A percentile compares a stretch with the other conserved stretches of the same genome.
phyloP scores from a whole-genome alignment of 805 yeast species.

The Wickerhamiella slavikovae region DNA sequence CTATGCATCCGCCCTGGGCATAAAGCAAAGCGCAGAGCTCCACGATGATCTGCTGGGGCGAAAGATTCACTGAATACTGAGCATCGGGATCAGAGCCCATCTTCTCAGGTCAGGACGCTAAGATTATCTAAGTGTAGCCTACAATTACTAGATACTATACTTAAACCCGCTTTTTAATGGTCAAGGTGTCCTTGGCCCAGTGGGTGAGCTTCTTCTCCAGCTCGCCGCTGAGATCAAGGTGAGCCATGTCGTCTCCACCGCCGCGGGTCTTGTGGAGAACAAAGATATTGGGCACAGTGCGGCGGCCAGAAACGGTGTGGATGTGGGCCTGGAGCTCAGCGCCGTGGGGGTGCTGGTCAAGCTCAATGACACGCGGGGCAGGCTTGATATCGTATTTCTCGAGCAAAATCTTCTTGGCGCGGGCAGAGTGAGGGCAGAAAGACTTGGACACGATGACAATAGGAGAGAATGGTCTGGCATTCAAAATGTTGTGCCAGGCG shows the following conservation, averaged over 20 bases:
- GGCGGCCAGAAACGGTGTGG: constrained; percentile 47
- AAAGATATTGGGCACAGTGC: constrained; percentile 78
- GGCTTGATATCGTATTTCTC: constrained; percentile 56
- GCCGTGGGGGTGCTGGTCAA: constrained; percentile 67
- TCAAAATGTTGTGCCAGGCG: constrained; percentile 5
- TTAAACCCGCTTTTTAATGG: too few relatives aligned
- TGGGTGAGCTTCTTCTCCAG: constrained; percentile 29
- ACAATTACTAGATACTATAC: too few relatives aligned
- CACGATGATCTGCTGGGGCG: constrained; percentile 74
- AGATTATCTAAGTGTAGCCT: too few relatives aligned
- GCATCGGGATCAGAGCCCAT: constrained; percentile 14
- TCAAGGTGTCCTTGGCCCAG: constrained; percentile 27
- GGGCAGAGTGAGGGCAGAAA: constrained; percentile 53
- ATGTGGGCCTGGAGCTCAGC: constrained; percentile 52
- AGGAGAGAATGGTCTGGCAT: constrained; percentile 8
- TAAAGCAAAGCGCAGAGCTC: constrained; percentile 61
- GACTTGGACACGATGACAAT: constrained; percentile 31
- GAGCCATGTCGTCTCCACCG: constrained; percentile 66
- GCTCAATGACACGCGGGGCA: constrained; percentile 50
- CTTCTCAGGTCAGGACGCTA: background rate
- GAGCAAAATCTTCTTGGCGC: constrained; percentile 43
- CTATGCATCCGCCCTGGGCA: constrained; percentile 76
- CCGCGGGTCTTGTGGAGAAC: constrained; percentile 62
- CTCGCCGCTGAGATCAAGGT: constrained; percentile 34
- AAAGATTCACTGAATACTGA: constrained; percentile 26